Evolutionary conservation across 2,329 filamentous ascomycete genomes (phyloP), one percentile per base, ranked within the genome.

Genomic region (Periglandula ipomoeae): DNA sequence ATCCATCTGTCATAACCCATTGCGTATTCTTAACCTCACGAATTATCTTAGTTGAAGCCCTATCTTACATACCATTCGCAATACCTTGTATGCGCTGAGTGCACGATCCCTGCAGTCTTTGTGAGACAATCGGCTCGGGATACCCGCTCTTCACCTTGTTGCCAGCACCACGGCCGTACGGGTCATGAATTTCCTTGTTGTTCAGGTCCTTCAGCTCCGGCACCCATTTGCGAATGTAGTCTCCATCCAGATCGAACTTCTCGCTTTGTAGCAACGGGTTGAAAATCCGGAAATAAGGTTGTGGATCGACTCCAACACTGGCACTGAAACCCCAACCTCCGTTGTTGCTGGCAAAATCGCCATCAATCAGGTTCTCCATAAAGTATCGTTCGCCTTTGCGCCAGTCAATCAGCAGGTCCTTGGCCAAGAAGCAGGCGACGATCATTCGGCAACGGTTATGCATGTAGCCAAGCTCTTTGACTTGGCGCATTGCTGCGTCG

Each of bases 211-310:
- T 72, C 52, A 95, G 68, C 67, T 95, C 89, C 0, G 82, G 82
- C 8, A 95, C 73, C 89, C 89, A 95, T 51, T 79, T 80, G 34
- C 85, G 75, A 49, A 95, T 94, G 62, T 91, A 95, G 15, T 81
- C 79, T 0, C 89, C 90, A 0, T 84, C 72, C 0, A 76, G 70
- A 61, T 95, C 89, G 57, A 94, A 95, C 65, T 85, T 90, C 72
- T 93, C 87, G 56, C 85, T 88, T 70, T 95, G 89, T 17, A 87
- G 68, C 40, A 89, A 63, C 0, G 89, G 89, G 58, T 94, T 95
- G 67, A 95, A 95, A 46, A 95, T 86, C 6, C 89, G 77, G 54
- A 95, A 95, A 62, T 94, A 95, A 0, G 89, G 89, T 65, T 95
- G 87, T 1, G 88, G 86, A 63, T 94, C 88, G 6, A 89, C 86